Evolutionary conservation across 306 rosid genomes (phyloP), one percentile per base, ranked within the genome.

Genomic region (Vigna trinervia): DNA sequence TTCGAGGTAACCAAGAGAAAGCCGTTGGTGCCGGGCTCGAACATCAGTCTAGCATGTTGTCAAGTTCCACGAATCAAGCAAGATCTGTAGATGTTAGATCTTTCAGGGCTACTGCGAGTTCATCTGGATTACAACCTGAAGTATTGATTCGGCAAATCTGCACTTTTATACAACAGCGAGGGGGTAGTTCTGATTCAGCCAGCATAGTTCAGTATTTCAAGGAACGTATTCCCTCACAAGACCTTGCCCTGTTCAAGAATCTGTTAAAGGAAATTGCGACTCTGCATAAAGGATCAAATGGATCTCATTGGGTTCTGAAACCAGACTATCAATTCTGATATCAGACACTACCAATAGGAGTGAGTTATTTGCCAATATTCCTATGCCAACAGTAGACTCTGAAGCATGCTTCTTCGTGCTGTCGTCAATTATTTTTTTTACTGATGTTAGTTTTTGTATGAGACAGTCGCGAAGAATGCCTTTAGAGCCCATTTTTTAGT

Each of bases 191-290:
- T 3, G 79, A 71, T 84, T 95, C 97, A 3, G 75, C 84, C 71
- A 83, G 79, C 87, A 92, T 95, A 78, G 99, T 95, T 57, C 84
- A 88, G 87, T 87, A 92, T 86, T 95, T 95, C 62, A 89, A 83
- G 90, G 91, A 88, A 74, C 89, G 89, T 77, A 86, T 92, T 85
- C 96, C 96, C 36, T 71, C 93, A 0, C 78, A 74, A 26, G 97
- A 92, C 86, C 90, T 95, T 69, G 89, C 97, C n/a, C 62, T 95
- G 88, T 95, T 95, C 76, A 95, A 92, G 91, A 92, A 91, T 89
- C 88, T 95, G 57, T 79, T 95, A 56, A 95, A 92, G 87, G 99
- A 95, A 84, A 92, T 95, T 74, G 97, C 99, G 3, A 82, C 72
- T 53, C 77, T 92, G 63, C 89, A 87, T 76, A 95, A 91, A 84